Base-by-base conservation (phyloP, 768 basidiomycete species). In the Lactifluus subvellereus region DNA sequence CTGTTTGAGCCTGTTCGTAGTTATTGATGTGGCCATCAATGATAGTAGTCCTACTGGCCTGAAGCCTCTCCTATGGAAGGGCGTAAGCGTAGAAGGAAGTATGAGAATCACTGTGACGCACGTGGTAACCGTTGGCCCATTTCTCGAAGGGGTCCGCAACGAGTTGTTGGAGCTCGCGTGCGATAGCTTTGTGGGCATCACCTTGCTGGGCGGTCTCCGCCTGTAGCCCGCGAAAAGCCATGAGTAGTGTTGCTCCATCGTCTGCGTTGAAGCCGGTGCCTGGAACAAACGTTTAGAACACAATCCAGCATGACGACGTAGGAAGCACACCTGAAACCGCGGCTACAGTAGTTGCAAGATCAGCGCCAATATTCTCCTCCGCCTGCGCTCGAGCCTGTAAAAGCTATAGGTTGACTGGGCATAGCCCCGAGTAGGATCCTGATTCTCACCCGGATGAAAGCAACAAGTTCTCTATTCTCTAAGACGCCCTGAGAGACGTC, bases 381-480 rank as follows among this genome's bases (percentile, higher is more conserved):
- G 86, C 87, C 54, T 74, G 74, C 43, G 84, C 86, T 61, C 93
- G 86, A 55, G 88, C 83, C 92, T 95, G 63, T 18, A 20, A 60
- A n/a, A 58, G 47, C 5, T 35, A 18, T 63, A 18, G 61, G 57
- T 58, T 43, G 43, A 57, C 58, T 32, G 22, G 20, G 9, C n/a
- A 54, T 18, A 64, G 61, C 55, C 38, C 40, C 14, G 18, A 20
- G n/a, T 43, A 37, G n/a, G 63, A 6, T 70, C 65, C 83, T 27
- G 58, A 6, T 69, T 64, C 84, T 57, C 72, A 93, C 94, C 74
- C 84, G 79, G 54, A 97, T 88, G 76, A 96, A 95, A 20, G 83
- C 79, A 59, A 88, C 77, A 48, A 95, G 84, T 73, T 96, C 88
- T 61, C 86, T 83, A 75, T 94, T 89, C 77, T 97, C 94, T 16